These are phyloP conservation scores for Lagenaria siceraria DNA, from an alignment of 306 rosid species.

Conservation along the genomic window DNA sequence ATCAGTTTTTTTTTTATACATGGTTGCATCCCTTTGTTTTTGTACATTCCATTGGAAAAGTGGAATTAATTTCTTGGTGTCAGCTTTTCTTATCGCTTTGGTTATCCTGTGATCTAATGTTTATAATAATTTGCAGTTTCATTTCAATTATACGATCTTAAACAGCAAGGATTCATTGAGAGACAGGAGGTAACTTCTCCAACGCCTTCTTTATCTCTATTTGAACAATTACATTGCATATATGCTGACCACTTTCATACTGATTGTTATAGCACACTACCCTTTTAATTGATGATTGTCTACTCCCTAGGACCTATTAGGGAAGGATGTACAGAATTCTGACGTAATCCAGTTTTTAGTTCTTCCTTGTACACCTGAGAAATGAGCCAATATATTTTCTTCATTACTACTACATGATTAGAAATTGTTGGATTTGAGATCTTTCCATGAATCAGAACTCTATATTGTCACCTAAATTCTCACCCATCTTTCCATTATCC, in stretches of 20 bases:
- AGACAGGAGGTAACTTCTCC: constrained; percentile 48
- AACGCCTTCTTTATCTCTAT: not conserved
- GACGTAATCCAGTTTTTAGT: not conserved
- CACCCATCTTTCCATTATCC: not conserved
- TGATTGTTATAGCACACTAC: not conserved
- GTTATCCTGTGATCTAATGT: not conserved
- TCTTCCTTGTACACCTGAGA: not conserved
- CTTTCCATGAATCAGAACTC: not conserved
- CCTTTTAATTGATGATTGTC: not conserved
- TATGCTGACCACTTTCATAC: not conserved
- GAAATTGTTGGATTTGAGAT: not conserved
- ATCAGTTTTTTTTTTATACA: not conserved
- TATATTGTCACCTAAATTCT: not conserved
- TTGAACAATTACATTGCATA: not conserved
- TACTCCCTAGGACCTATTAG: not conserved
- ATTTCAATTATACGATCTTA: constrained; percentile 65
- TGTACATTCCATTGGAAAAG: not conserved
- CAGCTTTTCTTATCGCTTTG: not conserved
- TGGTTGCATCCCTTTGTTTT: not conserved
- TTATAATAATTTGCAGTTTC: constrained; percentile 47
- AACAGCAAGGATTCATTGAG: constrained; percentile 66
- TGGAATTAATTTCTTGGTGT: not conserved
- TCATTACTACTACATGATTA: not conserved
- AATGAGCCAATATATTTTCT: not conserved
- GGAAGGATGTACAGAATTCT: not conserved